phyloP scores from a whole-genome alignment of 192 early-diverging fungal species.

The Backusella psychrophila region DNA sequence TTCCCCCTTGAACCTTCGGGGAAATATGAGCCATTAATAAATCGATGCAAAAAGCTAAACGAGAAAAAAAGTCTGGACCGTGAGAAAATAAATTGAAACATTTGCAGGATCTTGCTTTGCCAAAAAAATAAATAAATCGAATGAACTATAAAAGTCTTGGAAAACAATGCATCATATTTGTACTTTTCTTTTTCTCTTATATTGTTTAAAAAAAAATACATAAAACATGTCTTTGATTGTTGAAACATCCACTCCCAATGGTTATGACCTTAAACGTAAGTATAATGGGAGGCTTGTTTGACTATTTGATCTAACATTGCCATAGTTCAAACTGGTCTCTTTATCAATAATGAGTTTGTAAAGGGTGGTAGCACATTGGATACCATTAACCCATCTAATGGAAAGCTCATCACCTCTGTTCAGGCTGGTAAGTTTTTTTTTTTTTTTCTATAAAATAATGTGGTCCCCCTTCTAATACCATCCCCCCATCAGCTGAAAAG shows the following conservation, averaged over 20 bases:
- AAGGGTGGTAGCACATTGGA: slow-evolving; percentile 51
- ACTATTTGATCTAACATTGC: neutral
- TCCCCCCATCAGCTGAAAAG: slow-evolving; percentile 31
- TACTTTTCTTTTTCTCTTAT: neutral
- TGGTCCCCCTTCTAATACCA: neutral
- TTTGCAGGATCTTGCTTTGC: neutral
- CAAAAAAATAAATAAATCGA: neutral
- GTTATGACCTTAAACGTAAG: neutral
- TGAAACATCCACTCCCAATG: slow-evolving; percentile 5
- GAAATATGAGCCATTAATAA: neutral
- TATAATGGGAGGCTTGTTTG: neutral
- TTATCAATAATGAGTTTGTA: slow-evolving; percentile 70
- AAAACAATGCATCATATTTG: neutral
- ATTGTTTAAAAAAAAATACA: neutral
- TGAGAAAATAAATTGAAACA: neutral
- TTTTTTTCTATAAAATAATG: neutral
- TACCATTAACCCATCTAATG: slow-evolving; percentile 67
- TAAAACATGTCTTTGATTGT: neutral
- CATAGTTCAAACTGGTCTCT: slow-evolving; percentile 56
- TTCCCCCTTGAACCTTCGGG: neutral
- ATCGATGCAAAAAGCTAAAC: neutral
- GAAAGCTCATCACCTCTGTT: slow-evolving; percentile 53
- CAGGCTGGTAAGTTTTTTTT: slow-evolving; percentile 29
- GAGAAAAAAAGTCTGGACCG: neutral
- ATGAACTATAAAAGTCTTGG: neutral